Base-by-base conservation (phyloP, 2,329 filamentous ascomycete species). In the Aspergillus awamori region DNA sequence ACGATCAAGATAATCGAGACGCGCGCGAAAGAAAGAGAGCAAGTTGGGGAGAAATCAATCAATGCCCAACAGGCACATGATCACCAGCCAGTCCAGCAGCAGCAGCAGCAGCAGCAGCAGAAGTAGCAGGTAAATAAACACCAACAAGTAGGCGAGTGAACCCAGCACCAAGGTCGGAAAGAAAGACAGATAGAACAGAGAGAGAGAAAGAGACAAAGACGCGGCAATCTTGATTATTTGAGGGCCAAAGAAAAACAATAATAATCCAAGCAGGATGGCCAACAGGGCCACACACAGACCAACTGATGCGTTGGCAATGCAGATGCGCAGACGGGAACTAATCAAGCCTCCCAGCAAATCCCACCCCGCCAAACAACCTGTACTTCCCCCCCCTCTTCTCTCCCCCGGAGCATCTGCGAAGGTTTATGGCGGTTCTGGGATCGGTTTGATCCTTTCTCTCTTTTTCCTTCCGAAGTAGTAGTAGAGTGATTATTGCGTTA, bases 301-400 rank as follows among this genome's bases (percentile, higher is more conserved):
- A 70, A 65, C 56, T 67, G 68, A 70, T 70, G 69, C 63, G 69
- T 70, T 70, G 69, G 69, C 69, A 69, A 59, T 70, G 69, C 69
- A 70, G 69, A 62, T 66, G 64, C 63, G 64, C 61, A 63, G 65
- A 65, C 67, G 67, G 67, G 64, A 64, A 63, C 65, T 69, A 69
- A 67, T 62, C 63, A 64, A 65, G 59, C 63, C 61, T 55, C 62
- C 57, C 62, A 65, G 59, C 66, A 60, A 67, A 65, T 65, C 63
- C 58, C 53, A 59, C 64, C 65, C 63, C 62, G 55, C 63, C 61
- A 62, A 36, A 53, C 59, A 53, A 47, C 48, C 15, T 54, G 26
- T 60, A 60, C 36, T 61, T 57, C 43, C 54, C 41, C 51, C 56
- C 60, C 51, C 54, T 8, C 36, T 20, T 20, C 24, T 52, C 36